Evolutionary conservation across 73 alveolate genomes (phyloP).

Genomic region (Symbiodinium natans): DNA sequence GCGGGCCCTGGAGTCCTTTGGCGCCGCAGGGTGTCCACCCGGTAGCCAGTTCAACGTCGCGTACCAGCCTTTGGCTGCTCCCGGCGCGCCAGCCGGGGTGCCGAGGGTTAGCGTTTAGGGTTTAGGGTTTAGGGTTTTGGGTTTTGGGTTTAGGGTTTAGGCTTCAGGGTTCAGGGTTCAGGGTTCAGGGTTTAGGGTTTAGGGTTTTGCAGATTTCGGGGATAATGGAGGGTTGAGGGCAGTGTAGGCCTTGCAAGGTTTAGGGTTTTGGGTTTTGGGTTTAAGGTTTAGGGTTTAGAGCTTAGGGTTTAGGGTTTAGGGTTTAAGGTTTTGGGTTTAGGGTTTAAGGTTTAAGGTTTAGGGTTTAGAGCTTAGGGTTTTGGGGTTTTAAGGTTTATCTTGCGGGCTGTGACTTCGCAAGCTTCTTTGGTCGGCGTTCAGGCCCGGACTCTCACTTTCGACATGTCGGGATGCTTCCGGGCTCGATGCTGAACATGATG

Average conservation of each 20-base stretch:
- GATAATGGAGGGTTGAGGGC: background rate
- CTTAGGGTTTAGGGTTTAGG: background rate
- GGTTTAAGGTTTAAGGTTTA: background rate
- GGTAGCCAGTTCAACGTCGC: conserved; percentile 1
- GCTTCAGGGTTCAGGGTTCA: background rate
- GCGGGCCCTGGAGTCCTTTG: too few species aligned
- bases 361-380: too few species aligned
- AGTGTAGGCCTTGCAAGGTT: background rate
- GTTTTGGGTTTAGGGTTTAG: background rate
- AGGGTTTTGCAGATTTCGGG: background rate
- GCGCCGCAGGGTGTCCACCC: background rate
- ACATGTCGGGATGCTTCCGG: too few species aligned
- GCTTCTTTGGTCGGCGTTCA: too few species aligned
- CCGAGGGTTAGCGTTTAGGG: background rate
- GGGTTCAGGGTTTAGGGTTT: background rate
- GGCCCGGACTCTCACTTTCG: too few species aligned
- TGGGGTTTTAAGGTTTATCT: too few species aligned
- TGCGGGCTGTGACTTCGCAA: too few species aligned
- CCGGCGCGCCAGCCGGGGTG: background rate
- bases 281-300: too few species aligned
- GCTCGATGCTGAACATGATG: too few species aligned
- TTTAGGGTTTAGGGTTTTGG: background rate
- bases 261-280: background rate
- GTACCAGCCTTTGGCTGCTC: background rate
- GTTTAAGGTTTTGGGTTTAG: background rate